A percentile compares a stretch with the other conserved stretches of the same genome.
phyloP scores from a whole-genome alignment of 2,329 filamentous ascomycete species.

The Tolypocladium cylindrosporum region DNA sequence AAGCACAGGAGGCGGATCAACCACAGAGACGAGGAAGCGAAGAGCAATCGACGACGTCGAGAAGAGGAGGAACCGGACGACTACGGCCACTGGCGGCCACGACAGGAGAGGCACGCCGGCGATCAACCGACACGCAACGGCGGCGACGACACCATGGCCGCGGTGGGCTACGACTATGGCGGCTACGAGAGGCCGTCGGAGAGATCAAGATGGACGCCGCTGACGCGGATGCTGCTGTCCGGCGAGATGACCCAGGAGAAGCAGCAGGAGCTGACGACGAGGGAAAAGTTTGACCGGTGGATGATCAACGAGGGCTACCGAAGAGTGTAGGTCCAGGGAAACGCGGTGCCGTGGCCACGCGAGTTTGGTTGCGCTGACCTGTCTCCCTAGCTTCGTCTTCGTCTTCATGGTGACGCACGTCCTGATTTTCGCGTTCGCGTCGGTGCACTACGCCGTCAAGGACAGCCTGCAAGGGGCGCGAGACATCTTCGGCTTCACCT shows the following conservation, averaged over 20 bases:
- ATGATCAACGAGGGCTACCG: constrained; percentile 85
- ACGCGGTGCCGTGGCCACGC: no score
- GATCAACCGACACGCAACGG: not conserved
- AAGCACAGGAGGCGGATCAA: not conserved
- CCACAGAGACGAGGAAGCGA: not conserved
- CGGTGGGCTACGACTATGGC: constrained; percentile 17
- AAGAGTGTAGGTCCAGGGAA: constrained; percentile 51
- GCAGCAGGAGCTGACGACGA: constrained; percentile 55
- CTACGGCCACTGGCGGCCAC: not conserved
- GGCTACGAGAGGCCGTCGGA: constrained; percentile 41
- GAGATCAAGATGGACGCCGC: constrained; percentile 70
- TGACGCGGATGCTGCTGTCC: constrained; percentile 74
- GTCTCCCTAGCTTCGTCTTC: constrained; percentile 54
- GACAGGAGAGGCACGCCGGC: not conserved
- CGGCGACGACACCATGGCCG: constrained; percentile 4
- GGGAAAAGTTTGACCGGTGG: constrained; percentile 72
- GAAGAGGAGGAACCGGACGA: not conserved
- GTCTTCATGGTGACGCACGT: constrained; percentile 64
- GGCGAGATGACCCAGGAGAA: constrained; percentile 71
- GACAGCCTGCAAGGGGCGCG: constrained; percentile 60
- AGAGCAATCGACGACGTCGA: not conserved
- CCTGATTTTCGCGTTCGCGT: constrained; percentile 71
- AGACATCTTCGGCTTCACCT: constrained; percentile 63
- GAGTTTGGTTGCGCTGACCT: not conserved
- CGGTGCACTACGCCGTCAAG: constrained; percentile 71